Conservation (phyloP, 768 basidiomycete species). For the Agaricus sinodeliciosus region DNA sequence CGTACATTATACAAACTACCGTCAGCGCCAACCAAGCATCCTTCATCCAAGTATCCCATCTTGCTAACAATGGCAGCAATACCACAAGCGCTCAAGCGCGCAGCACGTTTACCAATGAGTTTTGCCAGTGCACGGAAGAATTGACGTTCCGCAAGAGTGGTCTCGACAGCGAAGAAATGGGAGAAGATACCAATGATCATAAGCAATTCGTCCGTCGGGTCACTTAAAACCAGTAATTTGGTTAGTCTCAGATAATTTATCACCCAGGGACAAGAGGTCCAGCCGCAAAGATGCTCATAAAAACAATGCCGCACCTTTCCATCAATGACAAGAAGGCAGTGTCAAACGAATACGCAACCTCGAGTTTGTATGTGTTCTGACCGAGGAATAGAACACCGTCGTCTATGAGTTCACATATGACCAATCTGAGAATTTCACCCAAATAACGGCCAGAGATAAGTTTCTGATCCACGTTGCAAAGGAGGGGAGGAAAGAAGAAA, state of each 20-base stretch:
- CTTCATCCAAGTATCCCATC: constrained; percentile 89
- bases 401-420: constrained; percentile 93
- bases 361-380: constrained; percentile 97
- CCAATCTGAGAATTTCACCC: constrained; percentile 92
- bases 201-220: constrained; percentile 92
- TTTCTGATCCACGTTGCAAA: constrained; percentile 47
- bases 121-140: constrained; percentile 95
- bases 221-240: constrained; percentile 36
- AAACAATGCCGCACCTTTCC: constrained; percentile 59
- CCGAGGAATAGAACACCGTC: constrained; percentile 96
- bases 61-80: constrained; percentile 95
- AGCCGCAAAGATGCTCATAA: background rate
- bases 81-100: constrained; percentile 88
- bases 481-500: background rate
- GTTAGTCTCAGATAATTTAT: no score
- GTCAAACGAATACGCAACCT: constrained; percentile 88
- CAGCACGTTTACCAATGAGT: constrained; percentile 84
- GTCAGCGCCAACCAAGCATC: constrained; percentile 86
- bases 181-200: constrained; percentile 97
- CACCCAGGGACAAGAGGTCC: no score
- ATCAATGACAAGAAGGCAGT: constrained; percentile 96
- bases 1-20: constrained; percentile 92
- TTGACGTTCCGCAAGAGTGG: constrained; percentile 91
- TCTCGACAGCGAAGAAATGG: constrained; percentile 95
- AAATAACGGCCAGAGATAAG: constrained; percentile 93